Base-by-base conservation (phyloP, 768 basidiomycete genomes). In the Amanita molliuscula region DNA sequence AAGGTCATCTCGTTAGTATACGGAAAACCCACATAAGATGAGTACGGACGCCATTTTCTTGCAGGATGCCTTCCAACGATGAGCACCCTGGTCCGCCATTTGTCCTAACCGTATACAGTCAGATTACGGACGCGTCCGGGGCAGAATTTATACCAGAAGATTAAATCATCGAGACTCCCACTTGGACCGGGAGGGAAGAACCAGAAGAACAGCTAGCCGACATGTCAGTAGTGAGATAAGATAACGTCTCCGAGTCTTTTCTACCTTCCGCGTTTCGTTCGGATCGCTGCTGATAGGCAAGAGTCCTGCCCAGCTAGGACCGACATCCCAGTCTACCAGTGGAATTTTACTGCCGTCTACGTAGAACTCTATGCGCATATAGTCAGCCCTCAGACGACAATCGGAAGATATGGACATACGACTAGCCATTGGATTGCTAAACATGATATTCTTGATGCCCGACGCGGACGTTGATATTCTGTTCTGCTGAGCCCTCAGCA, bases 61-160 rank as follows among this genome's bases (percentile, higher is more conserved):
- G 81, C 3, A 88, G 59, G 31, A 82, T 62, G 15, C 84, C 86
- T 59, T 84, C 79, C 0, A 88, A 66, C 1, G 84, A 83, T 9
- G 82, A 85, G 57, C 85, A 87, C 25, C 86, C 84, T 0, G 85
- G 86, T 1, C 86, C 84, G n/a, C 85, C 85, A 55, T 86, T 87
- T 4, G 80, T 84, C 84, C 83, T 85, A 47, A 48, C 18, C 29
- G 9, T 11, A 28, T 7, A 28, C 43, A 37, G 41, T 26, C 51
- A 48, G 47, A 44, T 44, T 44, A n/a, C 31, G 23, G 20, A 42
- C 16, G 15, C 16, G 15, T 35, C 8, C 18, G 29, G 6, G 25
- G 41, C 41, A 52, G 48, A 23, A 36, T 26, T 44, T 66, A 44
- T 56, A 82, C 85, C 85, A 88, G 63, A 87, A 84, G 28, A 88